phyloP scores from a whole-genome alignment of 495 filamentous ascomycete genomes.

The Copromyces sp. region DNA sequence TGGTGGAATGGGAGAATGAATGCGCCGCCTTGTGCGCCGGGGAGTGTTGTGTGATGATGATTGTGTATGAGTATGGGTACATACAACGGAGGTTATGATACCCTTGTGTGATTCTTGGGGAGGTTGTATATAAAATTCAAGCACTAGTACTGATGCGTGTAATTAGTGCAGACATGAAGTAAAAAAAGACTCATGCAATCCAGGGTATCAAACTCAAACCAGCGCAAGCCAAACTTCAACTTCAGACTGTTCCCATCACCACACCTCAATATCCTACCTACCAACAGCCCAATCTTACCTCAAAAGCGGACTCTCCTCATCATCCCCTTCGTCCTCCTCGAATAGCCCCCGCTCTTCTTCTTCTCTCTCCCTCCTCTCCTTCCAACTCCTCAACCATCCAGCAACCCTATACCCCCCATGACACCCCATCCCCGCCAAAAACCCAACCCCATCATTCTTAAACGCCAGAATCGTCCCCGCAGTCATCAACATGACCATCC shows the following conservation, averaged over 20 bases:
- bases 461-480: slow-evolving; percentile 74
- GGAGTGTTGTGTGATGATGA: slow-evolving; percentile 10
- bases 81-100: too few species aligned
- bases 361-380: not conserved
- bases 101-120: too few species aligned
- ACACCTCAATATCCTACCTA: not conserved
- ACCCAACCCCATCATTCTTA: slow-evolving; percentile 79
- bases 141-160: not conserved
- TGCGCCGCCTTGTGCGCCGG: slow-evolving; percentile 6
- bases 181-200: not conserved
- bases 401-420: not conserved
- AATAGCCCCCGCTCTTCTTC: not conserved
- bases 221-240: not conserved
- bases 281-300: not conserved
- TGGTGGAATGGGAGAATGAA: not conserved
- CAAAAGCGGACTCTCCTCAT: slow-evolving; percentile 15
- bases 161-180: not conserved
- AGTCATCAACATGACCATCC: slow-evolving; percentile 83
- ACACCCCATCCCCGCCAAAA: slow-evolving; percentile 66
- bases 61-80: not conserved
- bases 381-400: not conserved
- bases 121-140: not conserved
- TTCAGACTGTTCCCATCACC: not conserved
- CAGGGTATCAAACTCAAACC: not conserved
- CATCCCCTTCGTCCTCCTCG: not conserved